A percentile compares a stretch with the other conserved stretches of the same genome.
Evolutionary conservation across 73 alveolate genomes (phyloP).

Genomic region (Paramecium pentaurelia): DNA sequence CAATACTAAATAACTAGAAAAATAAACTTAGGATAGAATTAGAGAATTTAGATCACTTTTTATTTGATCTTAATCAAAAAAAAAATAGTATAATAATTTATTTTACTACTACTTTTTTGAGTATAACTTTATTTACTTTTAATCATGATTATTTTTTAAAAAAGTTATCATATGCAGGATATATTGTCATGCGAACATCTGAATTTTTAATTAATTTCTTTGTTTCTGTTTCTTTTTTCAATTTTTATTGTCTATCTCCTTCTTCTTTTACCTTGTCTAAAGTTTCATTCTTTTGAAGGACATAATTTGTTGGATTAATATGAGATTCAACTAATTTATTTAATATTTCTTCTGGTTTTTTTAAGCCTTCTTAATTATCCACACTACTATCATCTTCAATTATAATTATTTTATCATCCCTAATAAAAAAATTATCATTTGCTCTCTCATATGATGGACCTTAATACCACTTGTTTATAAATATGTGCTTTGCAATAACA

Average conservation of each 20-base stretch:
- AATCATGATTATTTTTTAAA: background rate
- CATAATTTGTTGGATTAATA: slow-evolving; percentile 23
- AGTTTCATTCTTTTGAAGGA: background rate
- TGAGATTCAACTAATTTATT: background rate
- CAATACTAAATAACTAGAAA: too few relatives aligned
- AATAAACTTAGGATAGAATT: too few relatives aligned
- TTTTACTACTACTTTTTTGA: too few relatives aligned
- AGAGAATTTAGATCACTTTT: too few relatives aligned
- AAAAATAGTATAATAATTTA: too few relatives aligned
- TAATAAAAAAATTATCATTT: slow-evolving; percentile 26
- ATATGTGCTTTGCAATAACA: slow-evolving; percentile 19
- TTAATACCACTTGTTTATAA: slow-evolving; percentile 40
- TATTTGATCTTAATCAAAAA: too few relatives aligned
- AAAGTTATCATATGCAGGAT: slow-evolving; percentile 48
- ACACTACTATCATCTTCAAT: slow-evolving; percentile 15
- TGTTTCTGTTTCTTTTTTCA: slow-evolving; percentile 20
- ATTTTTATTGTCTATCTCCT: slow-evolving; percentile 12
- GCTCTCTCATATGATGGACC: background rate
- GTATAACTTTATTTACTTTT: too few relatives aligned
- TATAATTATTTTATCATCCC: slow-evolving; percentile 41
- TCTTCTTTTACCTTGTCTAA: slow-evolving; percentile 1
- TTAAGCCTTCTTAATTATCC: background rate
- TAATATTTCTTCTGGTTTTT: background rate
- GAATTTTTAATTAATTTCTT: slow-evolving; percentile 20
- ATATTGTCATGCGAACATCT: slow-evolving; percentile 39